Conservation (phyloP, 495 filamentous ascomycete genomes). For the Talaromyces proteolyticus region DNA sequence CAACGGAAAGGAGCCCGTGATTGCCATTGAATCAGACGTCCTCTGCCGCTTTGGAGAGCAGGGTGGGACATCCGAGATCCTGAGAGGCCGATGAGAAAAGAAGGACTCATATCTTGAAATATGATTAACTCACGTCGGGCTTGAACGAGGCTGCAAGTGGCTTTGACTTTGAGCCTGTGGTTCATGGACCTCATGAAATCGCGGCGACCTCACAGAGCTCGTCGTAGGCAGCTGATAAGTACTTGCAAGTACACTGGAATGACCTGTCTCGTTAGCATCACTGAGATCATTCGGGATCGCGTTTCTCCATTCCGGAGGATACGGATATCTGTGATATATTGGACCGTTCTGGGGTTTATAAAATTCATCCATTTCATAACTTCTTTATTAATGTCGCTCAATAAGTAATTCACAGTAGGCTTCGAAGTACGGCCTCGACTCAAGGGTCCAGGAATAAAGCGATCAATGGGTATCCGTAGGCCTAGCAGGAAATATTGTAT, state of each 20-base stretch:
- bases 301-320: neutral
- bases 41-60: neutral
- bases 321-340: neutral
- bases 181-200: neutral
- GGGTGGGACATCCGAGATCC: neutral
- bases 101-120: neutral
- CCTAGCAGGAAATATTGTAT: neutral
- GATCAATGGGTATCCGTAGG: neutral
- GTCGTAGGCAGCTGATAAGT: neutral
- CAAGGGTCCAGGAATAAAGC: neutral
- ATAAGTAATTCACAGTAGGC: constrained; percentile 4
- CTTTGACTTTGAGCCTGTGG: constrained; percentile 1
- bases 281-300: neutral
- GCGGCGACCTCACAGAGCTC: neutral
- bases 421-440: neutral
- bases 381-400: neutral
- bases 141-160: neutral
- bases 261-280: constrained; percentile 3
- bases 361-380: constrained; percentile 4
- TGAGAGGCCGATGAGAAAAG: neutral
- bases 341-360: neutral
- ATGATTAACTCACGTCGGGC: constrained; percentile 3
- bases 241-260: neutral
- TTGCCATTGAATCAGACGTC: neutral
- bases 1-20: constrained; percentile 3